A percentile compares a stretch with the other conserved stretches of the same genome.
Conservation (phyloP, 306 rosid genomes). For the Fagus crenata region DNA sequence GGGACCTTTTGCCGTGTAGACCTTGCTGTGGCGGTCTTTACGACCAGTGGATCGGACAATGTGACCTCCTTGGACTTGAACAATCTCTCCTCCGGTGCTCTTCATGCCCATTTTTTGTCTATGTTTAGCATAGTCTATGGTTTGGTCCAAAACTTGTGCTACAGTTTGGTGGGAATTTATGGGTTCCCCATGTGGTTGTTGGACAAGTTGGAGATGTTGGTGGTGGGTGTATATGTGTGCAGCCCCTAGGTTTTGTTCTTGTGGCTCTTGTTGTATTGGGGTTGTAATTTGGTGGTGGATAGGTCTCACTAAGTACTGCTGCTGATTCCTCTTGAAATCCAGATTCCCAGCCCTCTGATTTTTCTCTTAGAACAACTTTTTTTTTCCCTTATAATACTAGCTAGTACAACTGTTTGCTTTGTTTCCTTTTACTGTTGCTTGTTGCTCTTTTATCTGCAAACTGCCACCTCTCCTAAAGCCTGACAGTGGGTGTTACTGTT, state of each 20-base stretch:
- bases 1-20: conserved; percentile 72
- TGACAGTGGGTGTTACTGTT: conserved; percentile 38
- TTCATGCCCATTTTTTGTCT: conserved; percentile 55
- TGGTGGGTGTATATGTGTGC: conserved; percentile 19
- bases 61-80: conserved; percentile 84
- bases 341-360: conserved; percentile 41
- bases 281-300: conserved; percentile 15
- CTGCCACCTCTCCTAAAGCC: conserved; percentile 29
- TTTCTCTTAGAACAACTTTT: conserved; percentile 24
- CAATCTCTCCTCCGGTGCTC: conserved; percentile 64
- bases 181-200: conserved; percentile 22
- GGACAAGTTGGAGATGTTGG: conserved; percentile 32
- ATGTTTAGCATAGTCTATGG: conserved; percentile 21
- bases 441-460: conserved; percentile 32
- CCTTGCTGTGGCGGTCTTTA: conserved; percentile 82
- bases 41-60: conserved; percentile 66
- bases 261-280: conserved; percentile 32
- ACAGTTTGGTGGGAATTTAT: conserved; percentile 28
- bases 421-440: conserved; percentile 20
- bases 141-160: neutral
- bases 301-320: conserved; percentile 14
- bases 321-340: conserved; percentile 41
- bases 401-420: neutral
- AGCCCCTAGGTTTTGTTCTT: conserved; percentile 24
- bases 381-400: conserved; percentile 11